phyloP scores from a whole-genome alignment of 2,329 filamentous ascomycete species.

The Chrysoporthe puriensis region DNA sequence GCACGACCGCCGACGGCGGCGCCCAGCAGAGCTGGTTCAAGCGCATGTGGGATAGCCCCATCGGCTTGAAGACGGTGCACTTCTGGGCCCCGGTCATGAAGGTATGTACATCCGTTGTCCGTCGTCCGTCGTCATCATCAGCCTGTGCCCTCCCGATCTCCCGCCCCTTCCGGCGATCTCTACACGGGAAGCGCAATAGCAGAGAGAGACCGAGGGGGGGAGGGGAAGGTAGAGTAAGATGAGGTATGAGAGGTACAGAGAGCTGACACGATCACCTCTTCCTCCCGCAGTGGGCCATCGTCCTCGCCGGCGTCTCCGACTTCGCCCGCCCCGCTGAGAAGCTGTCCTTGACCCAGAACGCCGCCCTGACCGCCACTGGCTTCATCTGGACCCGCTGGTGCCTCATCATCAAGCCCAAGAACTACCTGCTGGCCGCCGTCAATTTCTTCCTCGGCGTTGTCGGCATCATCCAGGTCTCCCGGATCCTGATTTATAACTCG shows the following conservation, averaged over 20 bases:
- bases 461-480: constrained; percentile 77
- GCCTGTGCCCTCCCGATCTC: no score
- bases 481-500: constrained; percentile 71
- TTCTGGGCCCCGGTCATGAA: constrained; percentile 99
- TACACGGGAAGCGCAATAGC: neutral
- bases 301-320: constrained; percentile 90
- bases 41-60: constrained; percentile 81
- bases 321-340: constrained; percentile 89
- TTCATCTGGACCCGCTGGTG: constrained; percentile 99
- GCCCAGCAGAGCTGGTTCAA: constrained; percentile 61
- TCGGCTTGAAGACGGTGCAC: constrained; percentile 91
- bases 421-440: constrained; percentile 91
- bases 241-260: no score
- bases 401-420: constrained; percentile 92
- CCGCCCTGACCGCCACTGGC: constrained; percentile 85
- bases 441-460: constrained; percentile 97
- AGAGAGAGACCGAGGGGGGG: neutral
- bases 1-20: constrained; percentile 55
- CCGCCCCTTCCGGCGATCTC: no score
- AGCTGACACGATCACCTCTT: constrained; percentile 42
- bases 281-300: constrained; percentile 77
- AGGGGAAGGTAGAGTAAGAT: no score
- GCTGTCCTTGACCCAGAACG: constrained; percentile 91
- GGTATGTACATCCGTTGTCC: constrained; percentile 38
- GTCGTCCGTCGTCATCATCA: neutral